Conservation (phyloP, 176 grass and related monocot species). For the Poa annua region DNA sequence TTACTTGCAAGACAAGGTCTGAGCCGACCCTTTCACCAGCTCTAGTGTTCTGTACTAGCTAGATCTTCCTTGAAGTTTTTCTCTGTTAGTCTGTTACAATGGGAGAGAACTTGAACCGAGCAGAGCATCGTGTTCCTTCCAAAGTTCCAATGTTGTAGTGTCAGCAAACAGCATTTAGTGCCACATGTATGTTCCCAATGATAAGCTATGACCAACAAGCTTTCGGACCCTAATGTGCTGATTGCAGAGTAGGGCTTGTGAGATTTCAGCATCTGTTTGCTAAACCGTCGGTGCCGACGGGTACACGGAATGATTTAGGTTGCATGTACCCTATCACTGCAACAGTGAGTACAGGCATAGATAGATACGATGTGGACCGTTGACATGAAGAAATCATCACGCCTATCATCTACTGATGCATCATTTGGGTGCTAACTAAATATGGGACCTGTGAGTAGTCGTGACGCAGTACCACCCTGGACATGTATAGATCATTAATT, state of each 20-base stretch:
- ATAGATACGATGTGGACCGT: not conserved
- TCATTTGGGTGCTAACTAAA: not conserved
- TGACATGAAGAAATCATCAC: conserved; percentile 16
- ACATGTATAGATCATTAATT: not conserved
- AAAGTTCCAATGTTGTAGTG: conserved; percentile 3
- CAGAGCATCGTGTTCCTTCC: conserved; percentile 1
- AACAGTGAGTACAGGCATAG: not conserved
- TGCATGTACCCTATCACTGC: not conserved
- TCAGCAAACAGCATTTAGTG: conserved; percentile 24
- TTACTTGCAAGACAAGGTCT: conserved; percentile 82
- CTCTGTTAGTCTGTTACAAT: conserved; percentile 22
- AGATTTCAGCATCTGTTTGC: not conserved
- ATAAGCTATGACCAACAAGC: conserved; percentile 11
- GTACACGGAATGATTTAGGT: not conserved
- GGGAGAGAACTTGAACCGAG: conserved; percentile 21
- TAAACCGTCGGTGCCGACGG: not conserved
- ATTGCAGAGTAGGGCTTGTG: not conserved
- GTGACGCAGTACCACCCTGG: not conserved
- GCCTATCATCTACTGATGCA: not conserved
- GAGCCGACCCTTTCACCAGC: conserved; percentile 35
- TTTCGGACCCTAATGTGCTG: not conserved
- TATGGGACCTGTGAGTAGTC: not conserved
- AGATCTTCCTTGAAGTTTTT: conserved; percentile 47
- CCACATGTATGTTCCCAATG: not conserved
- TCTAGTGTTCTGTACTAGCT: conserved; percentile 30